Conservation (phyloP, 305 asterid genomes). For the Rubia balearica region DNA sequence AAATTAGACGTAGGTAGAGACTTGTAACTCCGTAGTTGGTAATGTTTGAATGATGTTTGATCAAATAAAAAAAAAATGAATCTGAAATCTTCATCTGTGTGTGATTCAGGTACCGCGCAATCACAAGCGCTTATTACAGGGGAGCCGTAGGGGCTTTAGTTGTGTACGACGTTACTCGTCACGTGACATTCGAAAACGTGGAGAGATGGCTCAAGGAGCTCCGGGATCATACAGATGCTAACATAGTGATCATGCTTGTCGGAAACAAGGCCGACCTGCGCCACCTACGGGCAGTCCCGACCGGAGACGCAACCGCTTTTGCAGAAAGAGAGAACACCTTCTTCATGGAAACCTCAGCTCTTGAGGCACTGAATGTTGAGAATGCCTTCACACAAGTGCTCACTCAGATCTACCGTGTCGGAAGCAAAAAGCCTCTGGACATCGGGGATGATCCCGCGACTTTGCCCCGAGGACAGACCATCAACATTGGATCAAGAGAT, state of each 20-base stretch:
- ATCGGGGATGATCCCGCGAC: slow-evolving; percentile 65
- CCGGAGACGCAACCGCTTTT: not conserved
- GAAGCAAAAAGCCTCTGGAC: slow-evolving; percentile 36
- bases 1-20: too few species aligned
- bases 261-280: not conserved
- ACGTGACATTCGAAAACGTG: not conserved
- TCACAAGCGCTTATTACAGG: not conserved
- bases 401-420: not conserved
- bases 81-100: too few species aligned
- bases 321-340: not conserved
- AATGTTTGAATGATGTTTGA: too few species aligned
- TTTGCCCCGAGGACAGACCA: slow-evolving; percentile 56
- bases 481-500: slow-evolving; percentile 50
- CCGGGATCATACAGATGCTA: not conserved
- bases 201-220: not conserved
- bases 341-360: not conserved
- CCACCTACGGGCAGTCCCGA: not conserved
- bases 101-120: not conserved
- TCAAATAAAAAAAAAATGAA: too few species aligned
- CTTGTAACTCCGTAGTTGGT: too few species aligned
- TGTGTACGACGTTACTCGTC: not conserved
- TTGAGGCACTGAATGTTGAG: not conserved
- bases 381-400: not conserved
- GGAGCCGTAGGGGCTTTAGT: not conserved
- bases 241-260: not conserved